Base-by-base conservation (phyloP, 2,329 filamentous ascomycete species). In the Xylogone sp. region DNA sequence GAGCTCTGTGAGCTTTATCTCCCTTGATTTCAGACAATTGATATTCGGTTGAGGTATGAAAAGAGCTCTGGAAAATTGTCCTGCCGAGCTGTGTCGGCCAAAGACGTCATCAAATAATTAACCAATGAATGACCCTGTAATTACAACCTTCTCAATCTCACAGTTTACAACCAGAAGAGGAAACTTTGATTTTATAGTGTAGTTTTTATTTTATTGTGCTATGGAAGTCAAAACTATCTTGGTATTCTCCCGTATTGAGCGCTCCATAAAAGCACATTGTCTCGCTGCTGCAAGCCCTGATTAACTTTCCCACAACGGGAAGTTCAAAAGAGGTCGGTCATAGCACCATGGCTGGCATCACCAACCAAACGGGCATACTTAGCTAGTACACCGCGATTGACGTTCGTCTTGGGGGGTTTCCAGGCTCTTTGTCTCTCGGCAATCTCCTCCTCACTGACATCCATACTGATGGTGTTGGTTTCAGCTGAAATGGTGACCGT, bases 361-460 rank as follows among this genome's bases (percentile, higher is more conserved):
- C 91, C 88, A 0, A 97, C 93, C 63, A 97, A 70, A 43, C 81
- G 75, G 6, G 88, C 88, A 74, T 97, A 97, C 76, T 97, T 97
- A 4, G 90, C 92, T 73, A 97, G 66, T 42, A 87, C 86, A 39
- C 93, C 93, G 51, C 93, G 82, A 60, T 86, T 91, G 9, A 96
- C 89, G 55, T 81, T 79, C 64, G 83, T 82, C 64, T 73, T 77
- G 1, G 90, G 91, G 27, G 83, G 73, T 65, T 78, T 86, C 90
- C 90, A 96, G 54, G 72, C 75, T 51, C 73, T 75, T 65, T 83
- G 69, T 55, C 90, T 75, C 65, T 70, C 72, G 56, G 77, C 74
- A 62, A 96, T 78, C 70, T 94, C 90, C 3, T 88, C 82, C 1
- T 76, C 77, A 1, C 95, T 75, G 1, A 78, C 70, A 5, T 67